Conservation (phyloP, 441 rosid species). For the Bocquillonia castaneifolia region DNA sequence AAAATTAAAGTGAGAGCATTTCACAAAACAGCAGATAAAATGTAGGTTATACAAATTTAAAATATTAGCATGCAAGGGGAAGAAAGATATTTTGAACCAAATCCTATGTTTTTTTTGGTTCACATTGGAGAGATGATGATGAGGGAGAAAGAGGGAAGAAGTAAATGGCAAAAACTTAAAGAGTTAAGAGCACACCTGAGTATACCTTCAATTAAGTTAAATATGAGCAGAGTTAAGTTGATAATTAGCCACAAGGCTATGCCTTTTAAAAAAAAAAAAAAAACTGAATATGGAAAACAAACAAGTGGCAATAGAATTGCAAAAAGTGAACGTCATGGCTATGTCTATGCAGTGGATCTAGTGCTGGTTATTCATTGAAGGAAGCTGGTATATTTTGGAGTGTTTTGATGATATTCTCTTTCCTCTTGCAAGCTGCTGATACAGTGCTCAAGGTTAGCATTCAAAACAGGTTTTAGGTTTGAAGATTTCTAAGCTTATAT, state of each 20-base stretch:
- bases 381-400: constrained; percentile 83
- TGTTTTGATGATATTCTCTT: constrained; percentile 76
- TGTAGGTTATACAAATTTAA: background rate
- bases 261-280: too few relatives aligned
- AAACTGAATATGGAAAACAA: too few relatives aligned
- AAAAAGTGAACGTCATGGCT: constrained; percentile 13
- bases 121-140: background rate
- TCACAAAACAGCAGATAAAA: background rate
- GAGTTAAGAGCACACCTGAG: background rate
- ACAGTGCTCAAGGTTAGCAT: constrained; percentile 73
- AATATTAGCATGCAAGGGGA: background rate
- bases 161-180: background rate
- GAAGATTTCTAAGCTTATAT: constrained; percentile 18
- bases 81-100: background rate
- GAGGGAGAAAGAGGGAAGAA: background rate
- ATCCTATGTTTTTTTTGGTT: background rate
- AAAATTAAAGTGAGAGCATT: background rate
- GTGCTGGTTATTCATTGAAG: constrained; percentile 63
- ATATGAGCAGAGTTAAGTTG: background rate
- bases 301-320: too few relatives aligned
- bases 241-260: background rate
- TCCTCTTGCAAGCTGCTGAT: constrained; percentile 88
- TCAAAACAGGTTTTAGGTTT: constrained; percentile 16
- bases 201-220: background rate
- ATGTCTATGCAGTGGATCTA: constrained; percentile 60